Percentiles rank a stretch among this genome's conserved stretches.
phyloP scores from a whole-genome alignment of 805 yeast species.

The Hanseniaspora clermontiae region DNA sequence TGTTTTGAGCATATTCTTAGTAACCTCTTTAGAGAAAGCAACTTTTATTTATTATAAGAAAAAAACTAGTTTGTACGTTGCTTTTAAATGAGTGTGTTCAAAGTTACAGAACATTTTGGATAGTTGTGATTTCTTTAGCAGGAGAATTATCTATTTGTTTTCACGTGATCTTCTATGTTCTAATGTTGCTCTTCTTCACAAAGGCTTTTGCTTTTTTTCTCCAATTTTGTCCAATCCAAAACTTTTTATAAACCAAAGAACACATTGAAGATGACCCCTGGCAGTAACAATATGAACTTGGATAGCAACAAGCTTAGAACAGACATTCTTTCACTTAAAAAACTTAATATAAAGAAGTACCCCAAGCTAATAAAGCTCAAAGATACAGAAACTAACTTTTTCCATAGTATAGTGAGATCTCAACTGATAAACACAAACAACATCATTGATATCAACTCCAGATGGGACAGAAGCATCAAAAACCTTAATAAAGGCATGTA shows the following conservation, averaged over 20 bases:
- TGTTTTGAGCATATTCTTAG: no score
- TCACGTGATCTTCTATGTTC: no score
- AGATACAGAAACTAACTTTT: slow-evolving; percentile 10
- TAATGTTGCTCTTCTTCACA: no score
- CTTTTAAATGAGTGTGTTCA: no score
- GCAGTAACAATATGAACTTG: neutral
- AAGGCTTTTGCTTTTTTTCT: neutral
- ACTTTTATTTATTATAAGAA: no score
- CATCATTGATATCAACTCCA: neutral
- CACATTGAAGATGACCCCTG: no score
- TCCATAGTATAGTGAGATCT: neutral
- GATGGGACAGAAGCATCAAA: slow-evolving; percentile 4
- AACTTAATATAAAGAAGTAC: slow-evolving; percentile 6
- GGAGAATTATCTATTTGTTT: no score
- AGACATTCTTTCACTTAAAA: slow-evolving; percentile 1
- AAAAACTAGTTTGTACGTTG: no score
- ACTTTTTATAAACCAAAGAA: neutral
- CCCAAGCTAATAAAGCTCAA: neutral
- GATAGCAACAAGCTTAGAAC: slow-evolving; percentile 12
- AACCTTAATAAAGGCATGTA: neutral
- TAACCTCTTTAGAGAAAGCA: no score
- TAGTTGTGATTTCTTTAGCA: no score
- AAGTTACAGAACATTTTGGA: no score
- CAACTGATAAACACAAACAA: neutral
- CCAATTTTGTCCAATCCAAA: no score